Base-by-base conservation (phyloP, 352 stramenopile genomes). In the Pythium apleroticum region DNA sequence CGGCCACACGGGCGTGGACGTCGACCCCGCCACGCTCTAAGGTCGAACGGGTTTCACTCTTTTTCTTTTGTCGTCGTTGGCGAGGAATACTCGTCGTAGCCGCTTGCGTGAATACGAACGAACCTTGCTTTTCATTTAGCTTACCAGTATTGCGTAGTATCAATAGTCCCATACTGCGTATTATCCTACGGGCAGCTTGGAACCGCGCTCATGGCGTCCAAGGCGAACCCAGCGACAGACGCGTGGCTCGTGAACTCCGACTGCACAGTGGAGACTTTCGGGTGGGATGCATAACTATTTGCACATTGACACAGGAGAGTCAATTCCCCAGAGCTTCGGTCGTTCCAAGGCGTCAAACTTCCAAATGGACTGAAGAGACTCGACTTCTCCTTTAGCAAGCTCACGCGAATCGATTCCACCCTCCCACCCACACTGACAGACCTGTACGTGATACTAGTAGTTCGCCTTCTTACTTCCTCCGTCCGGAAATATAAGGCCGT, bases 1-100 rank as follows among this genome's bases (percentile, higher is more conserved):
- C 4, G 67, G 66, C 27, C 68, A 74, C 57, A 72, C 75, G 55
- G 75, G 66, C 2, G 63, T 80, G 14, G 69, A 70, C 17, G 67
- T 82, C 22, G 75, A 82, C 39, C 55, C 65, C 3, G 53, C 66
- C 27, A 60, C 70, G 14, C 60, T 76, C 31, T 76, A 62, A 68
- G 11, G 30, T 33, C 30, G 5, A 5, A 33, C 5, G 30, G 30
- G 5, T 9, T 33, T 33, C 30, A 33, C 10, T 5, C 30, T 10
- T 33, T 1, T 10, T 33, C 5, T 33, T n/a, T n/a, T n/a, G n/a
- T n/a, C n/a, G n/a, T n/a, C n/a, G n/a, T n/a, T n/a, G n/a, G n/a
- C n/a, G n/a, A n/a, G n/a, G n/a, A n/a, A n/a, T n/a, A n/a, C n/a
- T n/a, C n/a, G n/a, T n/a, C n/a, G n/a, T n/a, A n/a, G n/a, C n/a